Base-by-base conservation (phyloP, 2,329 filamentous ascomycete species). In the Mollisia scopiformis region DNA sequence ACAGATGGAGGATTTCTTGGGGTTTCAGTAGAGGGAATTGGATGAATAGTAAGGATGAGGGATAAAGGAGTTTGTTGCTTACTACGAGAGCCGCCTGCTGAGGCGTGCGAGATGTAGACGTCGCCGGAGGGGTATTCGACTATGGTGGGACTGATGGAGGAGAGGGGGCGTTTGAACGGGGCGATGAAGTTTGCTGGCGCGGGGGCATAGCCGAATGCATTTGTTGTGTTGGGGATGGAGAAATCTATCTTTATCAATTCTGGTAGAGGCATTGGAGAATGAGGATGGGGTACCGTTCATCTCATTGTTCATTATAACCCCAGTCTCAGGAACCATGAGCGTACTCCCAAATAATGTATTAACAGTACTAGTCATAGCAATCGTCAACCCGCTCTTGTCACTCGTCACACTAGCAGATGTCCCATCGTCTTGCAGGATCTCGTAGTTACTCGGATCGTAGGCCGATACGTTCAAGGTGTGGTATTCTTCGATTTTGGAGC, bases 281-380 rank as follows among this genome's bases (percentile, higher is more conserved):
- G n/a, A n/a, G n/a, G n/a, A n/a, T n/a, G n/a, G n/a, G n/a, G n/a
- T n/a, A n/a, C n/a, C 87, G 79, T 85, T 80, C 82, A 85, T 85
- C 66, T 84, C 80, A 64, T 84, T 80, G 66, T 85, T 85, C 85
- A 90, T 87, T 55, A 90, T 88, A 7, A 90, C 78, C n/a, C 88
- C 88, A 0, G 88, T 90, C 66, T 89, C 86, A 0, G 88, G 87
- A 2, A 71, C 33, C 51, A 58, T 82, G 57, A 90, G 67, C 30
- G 81, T 77, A 58, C 81, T 86, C 51, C 88, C 88, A 66, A 90
- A 91, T 2, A 88, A 77, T 2, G 88, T 78, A 69, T 91, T 91
- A 59, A 91, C 77, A 0, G 88, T 90, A 1, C 85, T 88, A 0
- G 88, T 90, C 1, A 89, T 76, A 0, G 85, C 84, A 61, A 90